These are phyloP conservation scores for Eimeria maxima DNA, from an alignment of 169 alveolate genomes.

Conservation along the genomic window DNA sequence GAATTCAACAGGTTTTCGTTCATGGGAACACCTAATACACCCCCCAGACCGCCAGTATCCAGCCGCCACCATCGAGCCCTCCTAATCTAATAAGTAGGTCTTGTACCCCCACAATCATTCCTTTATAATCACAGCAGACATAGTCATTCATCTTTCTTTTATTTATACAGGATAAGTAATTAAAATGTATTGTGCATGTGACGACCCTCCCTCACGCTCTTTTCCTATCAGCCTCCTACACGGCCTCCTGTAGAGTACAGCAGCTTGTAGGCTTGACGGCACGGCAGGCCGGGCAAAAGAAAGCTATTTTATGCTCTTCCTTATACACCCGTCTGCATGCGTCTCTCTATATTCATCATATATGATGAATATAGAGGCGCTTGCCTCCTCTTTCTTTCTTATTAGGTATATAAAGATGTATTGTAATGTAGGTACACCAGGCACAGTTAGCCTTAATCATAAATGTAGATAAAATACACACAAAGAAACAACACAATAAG, in stretches of 20 bases:
- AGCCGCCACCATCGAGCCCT: slow-evolving; percentile 52
- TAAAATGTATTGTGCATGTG: not conserved
- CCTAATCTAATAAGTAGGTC: not conserved
- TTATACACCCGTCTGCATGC: not conserved
- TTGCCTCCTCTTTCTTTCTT: no score
- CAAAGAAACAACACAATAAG: no score
- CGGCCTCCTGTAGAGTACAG: not conserved
- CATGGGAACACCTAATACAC: not conserved
- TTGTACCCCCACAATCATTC: not conserved
- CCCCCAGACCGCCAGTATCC: not conserved
- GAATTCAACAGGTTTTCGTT: not conserved
- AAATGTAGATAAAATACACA: no score
- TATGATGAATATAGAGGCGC: no score
- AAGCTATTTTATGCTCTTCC: not conserved
- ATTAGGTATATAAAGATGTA: no score
- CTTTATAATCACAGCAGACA: not conserved
- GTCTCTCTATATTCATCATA: not conserved
- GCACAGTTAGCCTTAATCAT: no score
- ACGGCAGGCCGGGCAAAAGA: not conserved
- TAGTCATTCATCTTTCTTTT: not conserved
- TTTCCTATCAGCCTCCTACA: not conserved
- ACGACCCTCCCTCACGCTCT: no score
- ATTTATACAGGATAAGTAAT: not conserved
- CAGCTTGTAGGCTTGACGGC: not conserved
- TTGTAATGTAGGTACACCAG: no score